Base-by-base conservation (phyloP, 176 grass and related monocot species). In the Leersia perrieri region DNA sequence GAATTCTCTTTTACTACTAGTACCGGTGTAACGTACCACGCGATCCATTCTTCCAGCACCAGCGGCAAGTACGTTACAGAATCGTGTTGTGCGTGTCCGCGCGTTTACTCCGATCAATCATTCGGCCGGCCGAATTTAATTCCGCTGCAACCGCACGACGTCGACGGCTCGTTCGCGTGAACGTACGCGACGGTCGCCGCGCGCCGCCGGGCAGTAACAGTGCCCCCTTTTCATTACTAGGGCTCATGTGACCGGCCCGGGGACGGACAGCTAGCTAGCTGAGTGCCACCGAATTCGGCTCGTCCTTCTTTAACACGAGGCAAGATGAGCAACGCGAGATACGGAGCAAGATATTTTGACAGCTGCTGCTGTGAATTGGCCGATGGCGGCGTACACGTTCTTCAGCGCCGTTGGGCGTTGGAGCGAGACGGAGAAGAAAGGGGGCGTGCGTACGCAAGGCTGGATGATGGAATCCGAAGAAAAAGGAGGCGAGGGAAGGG, bases 381-480 rank as follows among this genome's bases (percentile, higher is more conserved):
- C 44, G 44, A 51, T 20, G 16, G 45, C 47, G 22, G 47, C 44
- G 14, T 47, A 47, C 44, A 18, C 4, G 44, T 47, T 16, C 44
- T 47, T 47, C 44, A 16, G 15, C 44, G 18, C 44, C 44, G 44
- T 47, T 40, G 38, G 38, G 38, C 38, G 38, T 40, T 47, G 34
- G 14, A 63, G 15, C 32, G 26, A 27, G 31, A 33, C 38, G 62
- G 18, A 71, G 62, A 61, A 72, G 53, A 79, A 51, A 3, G 39
- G 44, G 2, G 38, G 22, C 33, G 40, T 51, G 44, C 6, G 12
- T 44, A 44, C 41, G 36, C 9, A 38, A 1, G 26, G 27, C 1
- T 16, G 15, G 45, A 78, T 63, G 68, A 83, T 83, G 83, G 76
- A 45, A 68, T 79, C 80, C 28, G 25, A 80, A 39, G 80, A 45